Evolutionary conservation across 768 basidiomycete species (phyloP), one percentile per base, ranked within the genome.

Genomic region (Naganishia kalamii): DNA sequence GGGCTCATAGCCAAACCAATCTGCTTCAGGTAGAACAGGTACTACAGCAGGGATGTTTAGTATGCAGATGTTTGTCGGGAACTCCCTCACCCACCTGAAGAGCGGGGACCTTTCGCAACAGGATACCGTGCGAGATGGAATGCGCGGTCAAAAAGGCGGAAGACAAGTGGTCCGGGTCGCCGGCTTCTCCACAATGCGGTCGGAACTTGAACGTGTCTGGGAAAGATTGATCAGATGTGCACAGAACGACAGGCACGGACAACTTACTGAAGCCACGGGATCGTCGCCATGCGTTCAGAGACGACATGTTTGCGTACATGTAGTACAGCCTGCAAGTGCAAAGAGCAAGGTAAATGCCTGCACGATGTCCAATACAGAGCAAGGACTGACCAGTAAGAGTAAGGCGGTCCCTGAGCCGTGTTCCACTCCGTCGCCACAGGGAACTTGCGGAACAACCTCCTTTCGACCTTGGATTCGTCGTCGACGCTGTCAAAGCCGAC

Each of bases 1-100:
- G 96, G 96, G 73, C 90, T 92, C 96, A 99, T 99, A 1, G 96
- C 96, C 19, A 99, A 84, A 32, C 96, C 94, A 68, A 98, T 97
- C 80, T 98, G 96, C 79, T 91, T 93, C 69, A 99, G 83, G 77
- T 98, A 99, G 80, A 92, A 99, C 15, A 99, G 84, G 75, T 99
- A 99, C 74, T 94, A 92, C 15, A 49, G 21, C 27, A 48, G 17
- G 11, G 17, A 19, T 46, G 2, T 30, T 52, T 7, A 54, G 50
- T 15, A 5, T n/a, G 6, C n/a, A 35, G 25, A 17, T 0, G 4
- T 30, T 10, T 33, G 21, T 7, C 29, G 8, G 12, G 2, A 27
- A 7, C n/a, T 2, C 23, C 7, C 2, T 8, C 8, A 41, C 59
- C 35, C 27, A 66, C 65, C 48, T 77, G 76, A 49, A 99, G 80